phyloP scores from a whole-genome alignment of 306 rosid genomes.

The Medicago arabica region DNA sequence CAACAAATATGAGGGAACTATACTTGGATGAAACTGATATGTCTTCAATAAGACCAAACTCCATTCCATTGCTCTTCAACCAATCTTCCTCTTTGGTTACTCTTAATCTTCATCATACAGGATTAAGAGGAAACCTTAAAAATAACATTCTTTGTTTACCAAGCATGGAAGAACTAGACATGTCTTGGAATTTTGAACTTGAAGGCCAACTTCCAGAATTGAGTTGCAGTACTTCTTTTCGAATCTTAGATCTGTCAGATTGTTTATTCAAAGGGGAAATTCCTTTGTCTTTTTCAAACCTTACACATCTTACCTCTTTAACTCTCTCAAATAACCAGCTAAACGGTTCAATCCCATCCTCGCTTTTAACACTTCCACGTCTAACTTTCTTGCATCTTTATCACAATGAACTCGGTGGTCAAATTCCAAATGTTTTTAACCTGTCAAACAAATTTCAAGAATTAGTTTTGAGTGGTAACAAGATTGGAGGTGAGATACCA shows the following conservation, averaged over 20 bases:
- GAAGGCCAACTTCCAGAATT: conserved; percentile 4
- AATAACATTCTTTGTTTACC: neutral
- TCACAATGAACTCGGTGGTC: neutral
- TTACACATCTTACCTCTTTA: conserved; percentile 5
- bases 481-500: neutral
- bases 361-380: neutral
- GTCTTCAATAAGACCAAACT: neutral
- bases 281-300: neutral
- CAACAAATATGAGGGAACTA: neutral
- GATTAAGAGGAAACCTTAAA: neutral
- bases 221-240: neutral
- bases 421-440: neutral
- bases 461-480: neutral
- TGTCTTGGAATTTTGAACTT: neutral
- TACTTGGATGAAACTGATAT: neutral
- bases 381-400: neutral
- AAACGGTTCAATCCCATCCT: conserved; percentile 1
- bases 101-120: neutral
- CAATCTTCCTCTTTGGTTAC: conserved; percentile 19
- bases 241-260: neutral
- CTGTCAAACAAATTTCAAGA: neutral
- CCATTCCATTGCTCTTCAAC: neutral
- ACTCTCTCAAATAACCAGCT: neutral
- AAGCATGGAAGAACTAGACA: neutral
- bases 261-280: neutral